Conservation (phyloP, 352 stramenopile species). For the Phytopythium cucurbitacearum region DNA sequence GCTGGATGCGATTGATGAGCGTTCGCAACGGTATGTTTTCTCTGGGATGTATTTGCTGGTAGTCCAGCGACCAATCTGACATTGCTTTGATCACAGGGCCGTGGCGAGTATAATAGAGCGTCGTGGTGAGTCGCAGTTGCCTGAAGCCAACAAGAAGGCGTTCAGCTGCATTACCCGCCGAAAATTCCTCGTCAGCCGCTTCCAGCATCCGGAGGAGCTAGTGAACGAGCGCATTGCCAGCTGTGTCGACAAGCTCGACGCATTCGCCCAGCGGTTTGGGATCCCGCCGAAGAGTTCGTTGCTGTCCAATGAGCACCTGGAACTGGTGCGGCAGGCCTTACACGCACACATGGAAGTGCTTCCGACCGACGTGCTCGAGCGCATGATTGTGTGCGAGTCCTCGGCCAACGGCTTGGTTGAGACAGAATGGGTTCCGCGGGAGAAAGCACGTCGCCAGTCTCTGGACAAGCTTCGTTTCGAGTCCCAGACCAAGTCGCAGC, state of each 20-base stretch:
- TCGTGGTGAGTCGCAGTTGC: background rate
- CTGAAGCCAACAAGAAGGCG: conserved; percentile 1
- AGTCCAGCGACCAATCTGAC: conserved; percentile 15
- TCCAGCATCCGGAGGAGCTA: conserved; percentile 36
- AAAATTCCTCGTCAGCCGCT: conserved; percentile 42
- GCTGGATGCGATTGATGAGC: conserved; percentile 15
- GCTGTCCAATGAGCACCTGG: conserved; percentile 41
- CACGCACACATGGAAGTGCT: conserved; percentile 58
- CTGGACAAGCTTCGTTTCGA: conserved; percentile 36
- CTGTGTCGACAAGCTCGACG: conserved; percentile 39
- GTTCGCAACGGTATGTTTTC: conserved; percentile 30
- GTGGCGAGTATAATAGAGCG: background rate
- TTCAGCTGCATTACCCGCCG: conserved; percentile 39
- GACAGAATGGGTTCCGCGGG: conserved; percentile 51
- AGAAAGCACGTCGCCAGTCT: conserved; percentile 41
- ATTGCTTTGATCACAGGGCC: no score
- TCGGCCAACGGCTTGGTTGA: conserved; percentile 40
- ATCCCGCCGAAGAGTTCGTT: conserved; percentile 29
- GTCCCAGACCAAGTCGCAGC: conserved; percentile 23
- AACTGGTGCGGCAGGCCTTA: conserved; percentile 49
- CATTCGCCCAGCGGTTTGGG: conserved; percentile 37
- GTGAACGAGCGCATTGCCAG: conserved; percentile 34
- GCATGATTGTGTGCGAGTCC: conserved; percentile 54
- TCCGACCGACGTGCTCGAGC: conserved; percentile 41
- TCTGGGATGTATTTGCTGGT: conserved; percentile 3